A percentile compares a stretch with the other conserved stretches of the same genome.
Conservation (phyloP, 1,284 basidiomycete genomes). For the Cystobasidiaceae sp. region DNA sequence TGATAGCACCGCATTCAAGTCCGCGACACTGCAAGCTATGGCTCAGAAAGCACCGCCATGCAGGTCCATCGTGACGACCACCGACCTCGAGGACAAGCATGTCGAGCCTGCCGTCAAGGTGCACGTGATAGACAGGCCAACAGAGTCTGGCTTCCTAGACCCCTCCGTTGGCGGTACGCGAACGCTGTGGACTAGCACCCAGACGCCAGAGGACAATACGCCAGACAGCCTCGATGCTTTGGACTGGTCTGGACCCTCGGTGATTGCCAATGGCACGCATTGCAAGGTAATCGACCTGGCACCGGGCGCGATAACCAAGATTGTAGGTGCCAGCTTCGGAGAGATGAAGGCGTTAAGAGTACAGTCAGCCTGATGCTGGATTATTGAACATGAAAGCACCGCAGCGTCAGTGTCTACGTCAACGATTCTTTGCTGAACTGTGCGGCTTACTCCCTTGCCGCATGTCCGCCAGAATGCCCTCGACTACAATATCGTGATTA, state of each 20-base stretch:
- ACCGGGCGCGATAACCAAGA: not conserved
- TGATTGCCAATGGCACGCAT: not conserved
- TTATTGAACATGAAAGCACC: not conserved
- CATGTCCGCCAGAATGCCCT: not conserved
- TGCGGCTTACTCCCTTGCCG: not conserved
- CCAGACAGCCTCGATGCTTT: not conserved
- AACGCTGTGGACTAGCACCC: not conserved
- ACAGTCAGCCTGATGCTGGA: not conserved
- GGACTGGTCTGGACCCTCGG: not conserved
- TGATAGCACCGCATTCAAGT: no score
- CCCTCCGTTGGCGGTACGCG: not conserved
- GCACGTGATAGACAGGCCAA: not conserved
- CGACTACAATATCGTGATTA: not conserved
- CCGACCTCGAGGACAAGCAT: not conserved
- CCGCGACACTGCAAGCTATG: no score
- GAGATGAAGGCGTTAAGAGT: not conserved
- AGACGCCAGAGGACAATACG: not conserved
- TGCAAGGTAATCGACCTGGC: not conserved
- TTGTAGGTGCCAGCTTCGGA: not conserved
- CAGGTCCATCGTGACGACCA: not conserved
- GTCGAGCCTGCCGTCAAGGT: not conserved
- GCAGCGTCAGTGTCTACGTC: not conserved
- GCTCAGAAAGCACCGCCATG: not conserved
- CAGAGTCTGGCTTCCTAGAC: not conserved
- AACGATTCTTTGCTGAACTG: not conserved